Percentiles rank a stretch among this genome's conserved stretches.
phyloP scores from a whole-genome alignment of 805 yeast genomes.

The Lipomyces chichibuensis region DNA sequence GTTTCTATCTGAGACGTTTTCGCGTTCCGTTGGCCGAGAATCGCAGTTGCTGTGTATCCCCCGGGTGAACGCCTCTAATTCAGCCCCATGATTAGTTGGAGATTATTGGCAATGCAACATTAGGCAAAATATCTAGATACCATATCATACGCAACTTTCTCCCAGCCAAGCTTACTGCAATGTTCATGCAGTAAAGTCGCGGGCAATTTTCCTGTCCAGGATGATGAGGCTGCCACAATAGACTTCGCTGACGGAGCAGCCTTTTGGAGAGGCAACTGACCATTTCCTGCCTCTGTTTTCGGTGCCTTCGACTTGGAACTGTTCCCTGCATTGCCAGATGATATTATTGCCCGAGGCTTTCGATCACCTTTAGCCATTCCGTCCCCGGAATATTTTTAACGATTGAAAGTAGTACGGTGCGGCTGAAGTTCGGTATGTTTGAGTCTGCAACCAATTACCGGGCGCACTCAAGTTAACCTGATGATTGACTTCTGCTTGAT shows the following conservation, averaged over 20 bases:
- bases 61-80: constrained; percentile 46
- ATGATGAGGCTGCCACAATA: constrained; percentile 65
- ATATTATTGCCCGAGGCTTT: constrained; percentile 26
- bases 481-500: neutral
- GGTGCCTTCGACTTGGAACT: constrained; percentile 17
- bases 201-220: constrained; percentile 96
- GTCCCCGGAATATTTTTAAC: neutral
- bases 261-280: constrained; percentile 25
- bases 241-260: constrained; percentile 35
- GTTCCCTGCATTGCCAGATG: constrained; percentile 34
- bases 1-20: constrained; percentile 70
- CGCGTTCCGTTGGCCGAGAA: constrained; percentile 74
- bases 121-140: constrained; percentile 40
- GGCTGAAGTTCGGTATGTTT: neutral
- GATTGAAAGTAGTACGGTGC: neutral
- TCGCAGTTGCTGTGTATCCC: constrained; percentile 69
- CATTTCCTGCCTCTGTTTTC: constrained; percentile 7
- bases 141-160: constrained; percentile 79
- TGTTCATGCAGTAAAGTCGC: constrained; percentile 82
- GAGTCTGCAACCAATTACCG: neutral
- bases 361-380: constrained; percentile 30
- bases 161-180: constrained; percentile 89
- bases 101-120: constrained; percentile 11
- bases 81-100: constrained; percentile 2
- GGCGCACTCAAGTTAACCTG: neutral